phyloP scores from a whole-genome alignment of 495 filamentous ascomycete species.

The Venustampulla echinocandica region DNA sequence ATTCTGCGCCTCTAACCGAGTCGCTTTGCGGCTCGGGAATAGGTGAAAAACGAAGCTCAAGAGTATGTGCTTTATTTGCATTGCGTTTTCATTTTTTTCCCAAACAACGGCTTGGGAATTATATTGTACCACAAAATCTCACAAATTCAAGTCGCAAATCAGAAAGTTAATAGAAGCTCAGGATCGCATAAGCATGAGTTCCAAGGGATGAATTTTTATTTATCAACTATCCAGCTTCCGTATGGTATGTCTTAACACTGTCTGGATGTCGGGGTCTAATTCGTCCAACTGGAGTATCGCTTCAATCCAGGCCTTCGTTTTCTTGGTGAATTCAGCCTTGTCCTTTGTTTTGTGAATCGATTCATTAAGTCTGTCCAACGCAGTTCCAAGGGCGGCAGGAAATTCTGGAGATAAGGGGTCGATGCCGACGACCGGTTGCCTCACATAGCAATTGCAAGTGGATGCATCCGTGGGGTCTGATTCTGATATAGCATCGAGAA shows the following conservation, averaged over 20 bases:
- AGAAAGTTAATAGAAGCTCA: too few relatives aligned
- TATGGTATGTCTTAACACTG: conserved; percentile 52
- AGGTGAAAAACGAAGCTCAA: too few relatives aligned
- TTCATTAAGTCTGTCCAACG: conserved; percentile 50
- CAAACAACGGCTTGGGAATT: too few relatives aligned
- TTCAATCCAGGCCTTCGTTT: conserved; percentile 52
- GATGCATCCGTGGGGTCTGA: conserved; percentile 47
- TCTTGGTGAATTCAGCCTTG: conserved; percentile 39
- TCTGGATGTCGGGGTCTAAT: conserved; percentile 57
- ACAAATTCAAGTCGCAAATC: too few relatives aligned
- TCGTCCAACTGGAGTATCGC: conserved; percentile 43
- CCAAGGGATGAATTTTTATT: too few relatives aligned
- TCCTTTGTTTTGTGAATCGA: conserved; percentile 34
- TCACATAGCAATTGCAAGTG: conserved; percentile 60
- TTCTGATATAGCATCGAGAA: conserved; percentile 55
- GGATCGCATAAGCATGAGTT: too few relatives aligned
- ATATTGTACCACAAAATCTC: too few relatives aligned
- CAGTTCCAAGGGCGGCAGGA: conserved; percentile 57
- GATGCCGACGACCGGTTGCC: conserved; percentile 59
- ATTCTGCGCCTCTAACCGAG: too few relatives aligned
- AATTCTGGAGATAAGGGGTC: conserved; percentile 57
- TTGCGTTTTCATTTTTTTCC: too few relatives aligned
- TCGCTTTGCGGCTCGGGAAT: too few relatives aligned
- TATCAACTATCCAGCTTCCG: conserved; percentile 20
- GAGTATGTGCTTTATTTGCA: too few relatives aligned